Evolutionary conservation across 2,329 filamentous ascomycete species (phyloP).

Genomic region (Neofusicoccum umdonicola): DNA sequence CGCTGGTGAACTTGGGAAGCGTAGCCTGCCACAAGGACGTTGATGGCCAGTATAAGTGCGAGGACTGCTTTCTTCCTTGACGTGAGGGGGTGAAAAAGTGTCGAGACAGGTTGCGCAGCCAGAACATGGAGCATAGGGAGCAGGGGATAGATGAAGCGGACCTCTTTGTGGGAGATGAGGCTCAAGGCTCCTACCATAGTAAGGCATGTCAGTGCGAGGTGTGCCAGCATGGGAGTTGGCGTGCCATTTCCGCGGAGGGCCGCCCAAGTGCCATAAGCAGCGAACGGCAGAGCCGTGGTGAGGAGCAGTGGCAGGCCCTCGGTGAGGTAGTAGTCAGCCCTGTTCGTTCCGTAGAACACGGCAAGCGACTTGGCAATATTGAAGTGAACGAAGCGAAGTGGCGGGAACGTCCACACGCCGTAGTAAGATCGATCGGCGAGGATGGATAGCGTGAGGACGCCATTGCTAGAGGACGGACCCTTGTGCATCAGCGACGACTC

Average conservation of each 20-base stretch:
- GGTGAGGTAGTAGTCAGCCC: slow-evolving; percentile 88
- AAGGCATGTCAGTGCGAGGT: slow-evolving; percentile 46
- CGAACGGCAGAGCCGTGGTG: slow-evolving; percentile 79
- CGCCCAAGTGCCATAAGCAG: slow-evolving; percentile 59
- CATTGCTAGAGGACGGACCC: slow-evolving; percentile 37
- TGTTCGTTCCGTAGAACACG: slow-evolving; percentile 87
- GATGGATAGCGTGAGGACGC: slow-evolving; percentile 62
- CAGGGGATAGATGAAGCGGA: slow-evolving; percentile 92
- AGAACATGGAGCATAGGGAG: slow-evolving; percentile 83
- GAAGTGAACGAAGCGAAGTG: slow-evolving; percentile 82
- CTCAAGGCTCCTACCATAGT: slow-evolving; percentile 66
- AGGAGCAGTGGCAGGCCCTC: slow-evolving; percentile 87
- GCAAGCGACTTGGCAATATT: slow-evolving; percentile 86
- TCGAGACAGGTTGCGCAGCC: slow-evolving; percentile 52
- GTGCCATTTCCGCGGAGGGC: slow-evolving; percentile 21
- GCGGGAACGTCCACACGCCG: slow-evolving; percentile 81
- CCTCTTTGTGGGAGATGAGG: slow-evolving; percentile 89
- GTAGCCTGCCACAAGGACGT: slow-evolving; percentile 71
- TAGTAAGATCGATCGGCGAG: slow-evolving; percentile 77
- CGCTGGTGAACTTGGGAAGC: slow-evolving; percentile 75
- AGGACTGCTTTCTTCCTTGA: slow-evolving; percentile 50
- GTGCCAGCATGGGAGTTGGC: slow-evolving; percentile 7
- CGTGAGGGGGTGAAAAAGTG: slow-evolving; percentile 30
- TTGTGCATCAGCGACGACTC: slow-evolving; percentile 4
- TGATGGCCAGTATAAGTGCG: slow-evolving; percentile 43